Base-by-base conservation (phyloP, 1,284 basidiomycete species). In the Cutaneotrichosporon arboriforme region DNA sequence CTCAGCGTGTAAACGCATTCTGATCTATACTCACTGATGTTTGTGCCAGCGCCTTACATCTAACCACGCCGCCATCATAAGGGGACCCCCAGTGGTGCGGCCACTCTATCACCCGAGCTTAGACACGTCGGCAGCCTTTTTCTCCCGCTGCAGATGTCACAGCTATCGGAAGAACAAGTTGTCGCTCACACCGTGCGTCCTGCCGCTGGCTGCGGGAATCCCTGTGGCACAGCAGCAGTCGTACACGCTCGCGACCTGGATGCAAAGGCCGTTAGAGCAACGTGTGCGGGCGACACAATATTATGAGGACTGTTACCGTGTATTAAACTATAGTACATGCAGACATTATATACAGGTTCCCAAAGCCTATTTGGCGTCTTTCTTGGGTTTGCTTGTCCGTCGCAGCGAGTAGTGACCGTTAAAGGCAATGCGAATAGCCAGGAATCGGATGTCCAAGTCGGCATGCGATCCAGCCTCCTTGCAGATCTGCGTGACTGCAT, bases 341-440 rank as follows among this genome's bases (percentile, higher is more conserved):
- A 40, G 33, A 17, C 37, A 40, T 31, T n/a, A 34, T 40, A 22
- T 34, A 42, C 31, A 41, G 22, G 26, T 20, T 22, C 37, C 9
- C 23, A 5, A 5, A 31, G 5, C 5, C 42, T 31, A 31, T 37
- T 31, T 31, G 26, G 10, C 26, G 33, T 53, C 51, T 43, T 54
- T 57, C 57, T 57, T 61, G 17, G 31, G 31, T 37, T 43, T 48
- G n/a, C 45, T 31, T 18, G 57, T 55, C 49, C 61, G 55, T 43
- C 63, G 61, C 47, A 70, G 51, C 23, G 63, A 60, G 55, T 73
- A 75, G 53, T 72, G 65, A 23, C 73, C 73, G 57, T 76, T 76
- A 57, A 75, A 77, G 15, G 71, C 72, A 40, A 76, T 65, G 18
- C 75, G 57, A 39, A 76, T 70, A 9, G 71, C 74, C 55, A 77